Evolutionary conservation across 345 rosid genomes (phyloP), one percentile per base, ranked within the genome.

Genomic region (Brassica incana): DNA sequence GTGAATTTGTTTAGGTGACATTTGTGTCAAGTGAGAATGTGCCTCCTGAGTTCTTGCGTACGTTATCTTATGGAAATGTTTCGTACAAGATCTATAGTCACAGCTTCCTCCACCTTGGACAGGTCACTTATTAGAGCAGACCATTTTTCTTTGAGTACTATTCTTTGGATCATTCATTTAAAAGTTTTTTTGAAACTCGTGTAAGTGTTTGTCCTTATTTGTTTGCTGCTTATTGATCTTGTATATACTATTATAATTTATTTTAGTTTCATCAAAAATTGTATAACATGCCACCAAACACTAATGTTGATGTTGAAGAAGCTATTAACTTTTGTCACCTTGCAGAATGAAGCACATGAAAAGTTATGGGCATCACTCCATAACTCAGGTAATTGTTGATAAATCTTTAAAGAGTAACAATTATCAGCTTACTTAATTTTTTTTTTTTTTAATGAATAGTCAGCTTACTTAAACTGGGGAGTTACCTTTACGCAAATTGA

Each of bases 41-140:
- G 82, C 97, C 97, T 82, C 74, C 86, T 48, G 96, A 88, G 83
- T 90, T 89, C 72, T 87, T 86, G 16, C 87, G 87, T 66, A 81
- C 83, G 11, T 62, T 95, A 65, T 74, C 85, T 25, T 88, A 88
- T 80, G 90, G 90, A 58, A 89, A 88, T 80, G 30, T 76, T 67
- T 81, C 90, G n/a, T 95, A 93, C 84, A 89, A 77, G 60, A 87
- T 95, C 83, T 95, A 90, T 72, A 93, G 93, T 85, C 93, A 95
- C 78, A 95, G 98, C 81, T 93, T 93, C 82, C 99, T 95, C 81
- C 83, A 90, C 78, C 86, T 84, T 68, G 99, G 98, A 50, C 98
- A 86, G 98, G 99, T 91, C 85, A 69, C 20, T 77, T 71, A 59
- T 59, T 3, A 59, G 32, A 71, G 15, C 69, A 15, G 8, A 78